Conservation (phyloP, 352 stramenopile species). For the Phytophthora fragariae region DNA sequence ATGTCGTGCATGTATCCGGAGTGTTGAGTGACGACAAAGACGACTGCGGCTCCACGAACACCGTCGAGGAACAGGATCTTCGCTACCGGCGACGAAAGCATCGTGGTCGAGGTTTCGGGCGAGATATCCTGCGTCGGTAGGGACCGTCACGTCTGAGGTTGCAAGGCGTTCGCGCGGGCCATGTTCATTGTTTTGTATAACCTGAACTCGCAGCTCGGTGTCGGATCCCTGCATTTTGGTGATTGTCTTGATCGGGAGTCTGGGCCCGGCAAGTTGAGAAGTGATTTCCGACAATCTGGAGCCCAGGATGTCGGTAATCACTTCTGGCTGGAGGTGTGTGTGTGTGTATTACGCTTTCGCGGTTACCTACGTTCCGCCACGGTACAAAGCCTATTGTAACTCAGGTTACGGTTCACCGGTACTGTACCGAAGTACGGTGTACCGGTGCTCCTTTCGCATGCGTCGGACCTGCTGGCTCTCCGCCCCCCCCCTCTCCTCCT, state of each 20-base stretch:
- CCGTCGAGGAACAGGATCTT: slow-evolving; percentile 25
- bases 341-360: too few species aligned
- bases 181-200: not conserved
- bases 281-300: not conserved
- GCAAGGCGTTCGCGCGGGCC: not conserved
- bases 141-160: not conserved
- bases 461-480: too few species aligned
- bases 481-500: too few species aligned
- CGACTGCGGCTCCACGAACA: slow-evolving; percentile 12
- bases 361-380: too few species aligned
- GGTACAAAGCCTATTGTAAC: too few species aligned
- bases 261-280: not conserved
- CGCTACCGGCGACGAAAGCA: slow-evolving; percentile 4
- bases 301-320: too few species aligned
- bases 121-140: not conserved
- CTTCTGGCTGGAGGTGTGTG: too few species aligned
- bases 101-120: not conserved
- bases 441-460: too few species aligned
- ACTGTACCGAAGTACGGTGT: too few species aligned
- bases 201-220: not conserved
- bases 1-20: slow-evolving; percentile 15
- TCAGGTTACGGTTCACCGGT: too few species aligned
- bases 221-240: not conserved
- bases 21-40: slow-evolving; percentile 17
- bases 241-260: not conserved